These are phyloP conservation scores for Penicillium egyptiacum DNA, from an alignment of 495 filamentous ascomycete species.

Conservation along the genomic window DNA sequence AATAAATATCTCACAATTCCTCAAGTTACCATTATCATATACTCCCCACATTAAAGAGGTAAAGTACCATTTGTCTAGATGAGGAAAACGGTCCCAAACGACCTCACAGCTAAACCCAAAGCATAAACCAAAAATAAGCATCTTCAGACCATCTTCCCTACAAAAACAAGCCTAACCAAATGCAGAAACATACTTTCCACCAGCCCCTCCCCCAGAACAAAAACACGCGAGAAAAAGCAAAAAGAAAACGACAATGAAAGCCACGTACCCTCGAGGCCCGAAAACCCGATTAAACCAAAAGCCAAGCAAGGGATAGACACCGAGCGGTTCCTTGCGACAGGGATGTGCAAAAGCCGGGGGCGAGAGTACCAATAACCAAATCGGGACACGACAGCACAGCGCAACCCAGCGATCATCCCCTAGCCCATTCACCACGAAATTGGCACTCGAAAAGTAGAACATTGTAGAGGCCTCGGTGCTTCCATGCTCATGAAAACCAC, in stretches of 20 bases:
- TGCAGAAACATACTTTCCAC: no score
- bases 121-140: neutral
- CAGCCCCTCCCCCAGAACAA: no score
- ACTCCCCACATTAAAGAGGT: neutral
- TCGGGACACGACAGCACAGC: neutral
- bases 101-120: neutral
- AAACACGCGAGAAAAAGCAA: slow-evolving; percentile 10
- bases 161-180: no score
- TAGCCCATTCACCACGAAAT: neutral
- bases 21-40: neutral
- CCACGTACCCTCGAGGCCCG: slow-evolving; percentile 13
- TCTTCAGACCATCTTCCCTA: neutral
- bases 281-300: slow-evolving; percentile 11
- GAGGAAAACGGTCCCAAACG: neutral
- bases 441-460: neutral
- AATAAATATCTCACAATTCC: neutral
- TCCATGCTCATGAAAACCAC: neutral
- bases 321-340: neutral
- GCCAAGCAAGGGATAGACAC: slow-evolving; percentile 20
- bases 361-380: neutral
- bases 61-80: neutral
- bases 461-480: neutral
- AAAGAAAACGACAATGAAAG: neutral
- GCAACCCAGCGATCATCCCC: neutral
- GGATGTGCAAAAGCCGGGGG: neutral